Evolutionary conservation across 2,329 filamentous ascomycete genomes (phyloP), one percentile per base, ranked within the genome.

Genomic region (Xylaria sp.): DNA sequence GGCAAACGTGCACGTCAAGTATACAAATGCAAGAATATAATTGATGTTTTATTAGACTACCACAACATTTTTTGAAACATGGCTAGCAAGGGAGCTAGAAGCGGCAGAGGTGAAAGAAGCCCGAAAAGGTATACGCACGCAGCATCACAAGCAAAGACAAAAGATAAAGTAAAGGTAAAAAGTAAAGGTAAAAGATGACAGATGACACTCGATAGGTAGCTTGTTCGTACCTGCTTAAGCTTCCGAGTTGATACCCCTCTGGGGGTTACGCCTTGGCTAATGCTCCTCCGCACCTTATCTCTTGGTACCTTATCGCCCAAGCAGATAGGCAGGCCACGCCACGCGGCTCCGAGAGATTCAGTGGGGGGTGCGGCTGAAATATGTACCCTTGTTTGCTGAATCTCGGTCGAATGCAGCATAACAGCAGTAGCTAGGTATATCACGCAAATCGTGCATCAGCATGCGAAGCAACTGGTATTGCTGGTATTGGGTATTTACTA

Each of bases 111-210:
- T 61, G 30, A 36, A 50, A 65, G 48, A 59, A 5, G 52, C 32
- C 23, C n/a, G 50, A 43, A 56, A 58, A 39, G 34, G 43, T 55
- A 30, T 39, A 67, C 50, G 64, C 56, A 67, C 50, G 64, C 56
- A 30, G 23, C 13, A 32, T 60, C 28, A 56, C 56, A 32, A 34
- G 30, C 58, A 43, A 43, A 57, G 30, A 36, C 36, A 25, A 43
- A 18, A 23, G 32, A 28, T 13, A 20, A 50, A 20, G 36, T 63
- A n/a, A 18, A 18, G 25, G 45, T 10, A 23, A 52, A 25, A 50
- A 20, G 36, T 63, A n/a, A 18, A 18, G 25, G 45, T 10, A 23
- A 52, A 25, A n/a, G n/a, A n/a, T n/a, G n/a, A n/a, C n/a, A n/a
- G 36, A 67, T 67, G 53, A 60, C 56, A 55, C 28, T 20, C 25